These are phyloP conservation scores for Lunularia cruciata DNA, from an alignment of 225 moss, liverwort and hornwort genomes.

Conservation along the genomic window DNA sequence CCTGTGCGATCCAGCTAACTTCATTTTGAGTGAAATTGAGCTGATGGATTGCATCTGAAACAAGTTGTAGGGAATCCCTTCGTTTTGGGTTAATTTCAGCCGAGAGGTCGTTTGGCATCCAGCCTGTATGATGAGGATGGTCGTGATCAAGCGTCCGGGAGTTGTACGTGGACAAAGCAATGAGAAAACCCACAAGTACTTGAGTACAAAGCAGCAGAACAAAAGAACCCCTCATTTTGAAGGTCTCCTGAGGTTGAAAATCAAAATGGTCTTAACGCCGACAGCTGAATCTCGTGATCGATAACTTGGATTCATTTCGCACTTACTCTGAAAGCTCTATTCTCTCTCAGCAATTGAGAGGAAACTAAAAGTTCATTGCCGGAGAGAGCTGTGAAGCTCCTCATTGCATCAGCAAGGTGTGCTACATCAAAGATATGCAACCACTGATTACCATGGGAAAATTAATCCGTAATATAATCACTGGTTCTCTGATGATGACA, in stretches of 20 bases:
- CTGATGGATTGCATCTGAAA: slow-evolving; percentile 12
- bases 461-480: no score
- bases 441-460: no score
- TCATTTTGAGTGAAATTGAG: slow-evolving; percentile 28
- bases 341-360: no score
- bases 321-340: no score
- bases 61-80: background rate
- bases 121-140: background rate
- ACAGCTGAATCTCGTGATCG: background rate
- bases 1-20: slow-evolving; percentile 23
- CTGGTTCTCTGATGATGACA: no score
- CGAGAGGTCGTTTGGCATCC: background rate
- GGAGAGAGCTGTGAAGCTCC: background rate
- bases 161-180: background rate
- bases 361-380: no score
- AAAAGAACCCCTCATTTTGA: slow-evolving; percentile 10
- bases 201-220: slow-evolving; percentile 22
- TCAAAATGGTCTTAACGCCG: background rate
- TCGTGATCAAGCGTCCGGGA: background rate
- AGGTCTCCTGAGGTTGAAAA: background rate
- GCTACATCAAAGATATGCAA: no score
- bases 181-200: slow-evolving; percentile 11
- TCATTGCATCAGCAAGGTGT: background rate
- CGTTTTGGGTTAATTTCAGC: background rate
- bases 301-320: no score